Conservation (phyloP, 106 monocot genomes). For the Chionographis japonica region DNA sequence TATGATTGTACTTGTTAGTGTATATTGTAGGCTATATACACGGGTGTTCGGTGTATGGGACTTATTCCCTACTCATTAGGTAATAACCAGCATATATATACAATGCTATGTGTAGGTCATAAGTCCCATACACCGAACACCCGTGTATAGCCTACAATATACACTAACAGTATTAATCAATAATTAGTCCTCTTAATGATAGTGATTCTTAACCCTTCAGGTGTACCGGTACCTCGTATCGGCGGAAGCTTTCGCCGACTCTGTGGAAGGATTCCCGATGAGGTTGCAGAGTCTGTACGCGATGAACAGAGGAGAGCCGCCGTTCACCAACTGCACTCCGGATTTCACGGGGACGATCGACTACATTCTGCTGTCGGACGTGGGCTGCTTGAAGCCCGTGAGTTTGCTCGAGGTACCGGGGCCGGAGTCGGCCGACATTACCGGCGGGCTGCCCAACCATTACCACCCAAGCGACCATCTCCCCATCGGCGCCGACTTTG, state of each 20-base stretch:
- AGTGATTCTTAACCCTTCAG: slow-evolving; percentile 20
- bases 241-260: slow-evolving; percentile 4
- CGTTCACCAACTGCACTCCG: slow-evolving; percentile 90
- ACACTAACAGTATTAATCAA: too few relatives aligned
- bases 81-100: too few relatives aligned
- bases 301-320: slow-evolving; percentile 71
- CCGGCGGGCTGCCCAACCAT: slow-evolving; percentile 75
- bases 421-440: slow-evolving; percentile 39
- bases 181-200: too few relatives aligned
- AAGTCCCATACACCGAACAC: too few relatives aligned
- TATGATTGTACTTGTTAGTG: too few relatives aligned
- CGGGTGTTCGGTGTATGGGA: too few relatives aligned
- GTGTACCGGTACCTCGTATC: slow-evolving; percentile 66
- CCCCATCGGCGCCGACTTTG: slow-evolving; percentile 92
- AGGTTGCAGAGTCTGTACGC: slow-evolving; percentile 65
- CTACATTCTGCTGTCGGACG: slow-evolving; percentile 69
- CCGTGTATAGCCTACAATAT: too few relatives aligned
- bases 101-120: too few relatives aligned
- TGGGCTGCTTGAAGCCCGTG: slow-evolving; percentile 41
- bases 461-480: slow-evolving; percentile 86
- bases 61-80: too few relatives aligned
- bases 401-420: slow-evolving; percentile 61
- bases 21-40: too few relatives aligned
- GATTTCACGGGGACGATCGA: slow-evolving; percentile 90
- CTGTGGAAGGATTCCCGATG: slow-evolving; percentile 8